These are phyloP conservation scores for Xylaria sp. DNA, from an alignment of 2,329 filamentous ascomycete genomes.

Conservation along the genomic window DNA sequence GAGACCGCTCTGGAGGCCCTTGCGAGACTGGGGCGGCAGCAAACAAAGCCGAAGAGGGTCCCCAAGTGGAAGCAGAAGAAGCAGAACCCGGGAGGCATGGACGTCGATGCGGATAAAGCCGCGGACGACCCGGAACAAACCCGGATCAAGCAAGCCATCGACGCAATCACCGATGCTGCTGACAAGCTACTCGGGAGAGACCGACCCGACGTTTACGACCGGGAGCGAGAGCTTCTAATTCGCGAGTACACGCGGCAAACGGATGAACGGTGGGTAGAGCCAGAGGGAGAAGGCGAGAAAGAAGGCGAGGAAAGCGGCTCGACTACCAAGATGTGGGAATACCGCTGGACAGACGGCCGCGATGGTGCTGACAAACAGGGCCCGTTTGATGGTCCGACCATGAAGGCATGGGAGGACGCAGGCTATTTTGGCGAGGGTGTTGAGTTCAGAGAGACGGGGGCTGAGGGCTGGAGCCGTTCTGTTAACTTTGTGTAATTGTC, in stretches of 20 bases:
- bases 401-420: slow-evolving; percentile 88
- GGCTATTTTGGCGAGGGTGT: slow-evolving; percentile 93
- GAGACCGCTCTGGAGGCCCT: slow-evolving; percentile 90
- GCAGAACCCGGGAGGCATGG: slow-evolving; percentile 65
- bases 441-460: slow-evolving; percentile 68
- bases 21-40: slow-evolving; percentile 73
- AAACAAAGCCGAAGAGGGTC: slow-evolving; percentile 53
- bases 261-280: slow-evolving; percentile 77
- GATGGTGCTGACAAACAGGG: slow-evolving; percentile 81
- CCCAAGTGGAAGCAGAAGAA: slow-evolving; percentile 74
- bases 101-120: slow-evolving; percentile 62
- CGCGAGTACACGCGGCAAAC: slow-evolving; percentile 84
- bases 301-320: slow-evolving; percentile 31
- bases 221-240: slow-evolving; percentile 80
- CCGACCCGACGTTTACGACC: slow-evolving; percentile 88
- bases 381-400: slow-evolving; percentile 81
- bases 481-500: slow-evolving; percentile 52
- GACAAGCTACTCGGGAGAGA: slow-evolving; percentile 84
- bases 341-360: slow-evolving; percentile 85
- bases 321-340: slow-evolving; percentile 73
- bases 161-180: slow-evolving; percentile 84
- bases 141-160: slow-evolving; percentile 72
- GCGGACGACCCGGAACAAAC: slow-evolving; percentile 69
- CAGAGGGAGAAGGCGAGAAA: slow-evolving; percentile 39
- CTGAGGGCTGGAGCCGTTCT: slow-evolving; percentile 57